Base-by-base conservation (phyloP, 345 rosid genomes). In the Lepidium sativum region DNA sequence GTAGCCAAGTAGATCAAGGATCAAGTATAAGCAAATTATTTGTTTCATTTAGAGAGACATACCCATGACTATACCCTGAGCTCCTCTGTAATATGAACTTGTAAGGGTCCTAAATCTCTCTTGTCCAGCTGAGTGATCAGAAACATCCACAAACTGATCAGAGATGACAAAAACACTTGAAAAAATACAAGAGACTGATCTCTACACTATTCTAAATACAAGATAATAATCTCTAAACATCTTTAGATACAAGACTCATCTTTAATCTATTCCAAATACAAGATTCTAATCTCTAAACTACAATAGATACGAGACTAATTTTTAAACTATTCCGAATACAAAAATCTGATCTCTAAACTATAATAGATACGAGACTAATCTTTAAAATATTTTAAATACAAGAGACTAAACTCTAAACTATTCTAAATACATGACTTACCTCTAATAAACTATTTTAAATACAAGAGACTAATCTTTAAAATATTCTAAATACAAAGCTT, bases 61-160 rank as follows among this genome's bases (percentile, higher is more conserved):
- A 92, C 98, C 98, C 98, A 89, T 84, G 9, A 89, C 81, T 41
- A 92, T 81, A 67, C 97, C 97, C 75, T 89, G 98, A 54, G 98
- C 97, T 63, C 97, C 98, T 77, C 97, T 86, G 81, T 92, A 92
- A 74, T 92, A 89, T 6, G 97, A 92, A 63, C 96, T 87, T 3
- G 97, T 89, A 5, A 92, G 79, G 29, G 98, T 92, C 75, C 98
- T 83, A 74, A 92, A 92, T 62, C 97, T 83, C 76, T 92, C 98
- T 81, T 92, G 96, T 39, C 98, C 98, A 82, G 97, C 98, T 92
- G 86, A 79, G 73, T 21, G n/a, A 60, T 57, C 20, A 65, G 20
- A 54, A 40, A 52, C 68, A 41, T 20, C 52, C 52, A 18, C 57
- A 37, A 67, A 11, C 13, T 35, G 9, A 18, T 16, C 14, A 64